Conservation (phyloP, 2,329 filamentous ascomycete species). For the Apiospora phragmitis region DNA sequence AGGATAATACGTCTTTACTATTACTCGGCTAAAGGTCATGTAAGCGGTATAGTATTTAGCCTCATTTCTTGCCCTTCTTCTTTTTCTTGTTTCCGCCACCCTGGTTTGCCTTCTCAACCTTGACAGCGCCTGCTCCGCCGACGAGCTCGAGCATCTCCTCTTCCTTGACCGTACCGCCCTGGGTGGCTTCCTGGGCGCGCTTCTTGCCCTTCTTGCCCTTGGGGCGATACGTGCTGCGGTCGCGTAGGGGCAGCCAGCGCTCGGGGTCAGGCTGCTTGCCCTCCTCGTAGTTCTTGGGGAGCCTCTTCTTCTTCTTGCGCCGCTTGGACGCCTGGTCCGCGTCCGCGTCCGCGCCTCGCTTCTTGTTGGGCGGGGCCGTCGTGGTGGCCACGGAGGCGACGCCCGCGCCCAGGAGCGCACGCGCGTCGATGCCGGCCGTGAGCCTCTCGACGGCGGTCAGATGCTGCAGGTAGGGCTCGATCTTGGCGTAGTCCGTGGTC, state of each 20-base stretch:
- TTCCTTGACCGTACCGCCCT: constrained; percentile 80
- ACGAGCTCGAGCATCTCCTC: constrained; percentile 67
- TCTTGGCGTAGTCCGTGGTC: constrained; percentile 56
- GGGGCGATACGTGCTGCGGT: constrained; percentile 84
- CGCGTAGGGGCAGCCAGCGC: constrained; percentile 87
- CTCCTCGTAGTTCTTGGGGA: constrained; percentile 75
- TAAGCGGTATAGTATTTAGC: background rate
- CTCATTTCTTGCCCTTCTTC: constrained; percentile 47
- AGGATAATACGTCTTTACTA: background rate
- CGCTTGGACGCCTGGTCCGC: constrained; percentile 48
- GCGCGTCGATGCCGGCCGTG: constrained; percentile 59
- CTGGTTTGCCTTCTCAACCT: constrained; percentile 58
- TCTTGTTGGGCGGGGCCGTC: constrained; percentile 43
- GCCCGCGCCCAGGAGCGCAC: constrained; percentile 65
- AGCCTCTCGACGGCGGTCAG: constrained; percentile 65
- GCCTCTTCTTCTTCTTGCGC: constrained; percentile 50
- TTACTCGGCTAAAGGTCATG: background rate
- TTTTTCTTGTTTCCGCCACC: constrained; percentile 35
- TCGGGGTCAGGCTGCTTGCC: constrained; percentile 84
- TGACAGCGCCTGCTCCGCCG: constrained; percentile 62
- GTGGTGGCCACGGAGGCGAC: constrained; percentile 52
- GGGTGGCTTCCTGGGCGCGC: constrained; percentile 75
- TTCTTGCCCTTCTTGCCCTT: constrained; percentile 93
- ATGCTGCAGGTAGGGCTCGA: constrained; percentile 53
- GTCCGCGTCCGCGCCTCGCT: constrained; percentile 46